A percentile compares a stretch with the other conserved stretches of the same genome.
Evolutionary conservation across 148 eudicot genomes (phyloP).

Genomic region (Rheum nobile): DNA sequence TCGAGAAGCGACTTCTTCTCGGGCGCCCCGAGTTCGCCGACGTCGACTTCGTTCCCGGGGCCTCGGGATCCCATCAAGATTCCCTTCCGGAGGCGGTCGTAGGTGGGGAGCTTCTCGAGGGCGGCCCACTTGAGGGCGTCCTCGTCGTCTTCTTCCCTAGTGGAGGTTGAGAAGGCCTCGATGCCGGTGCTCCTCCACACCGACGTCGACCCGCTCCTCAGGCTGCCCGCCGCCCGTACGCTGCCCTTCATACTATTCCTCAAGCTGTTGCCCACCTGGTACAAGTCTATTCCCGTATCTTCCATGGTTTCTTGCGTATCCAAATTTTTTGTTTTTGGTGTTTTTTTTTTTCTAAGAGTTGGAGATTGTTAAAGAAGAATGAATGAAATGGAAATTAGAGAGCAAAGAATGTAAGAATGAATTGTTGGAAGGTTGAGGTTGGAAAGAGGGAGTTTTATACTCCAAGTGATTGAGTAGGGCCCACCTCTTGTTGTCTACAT

Average conservation of each 20-base stretch:
- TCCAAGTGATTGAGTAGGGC: background rate
- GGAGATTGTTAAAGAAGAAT: background rate
- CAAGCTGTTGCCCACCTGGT: conserved; percentile 14
- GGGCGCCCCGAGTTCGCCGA: conserved; percentile 22
- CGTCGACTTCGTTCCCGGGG: conserved; percentile 28
- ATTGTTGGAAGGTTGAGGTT: background rate
- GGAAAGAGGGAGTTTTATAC: background rate
- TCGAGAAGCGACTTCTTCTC: conserved; percentile 36
- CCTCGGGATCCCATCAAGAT: conserved; percentile 29
- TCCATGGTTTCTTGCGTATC: background rate
- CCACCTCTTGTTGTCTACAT: background rate
- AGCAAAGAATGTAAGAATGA: background rate
- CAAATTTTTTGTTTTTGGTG: background rate
- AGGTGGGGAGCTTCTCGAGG: conserved; percentile 50
- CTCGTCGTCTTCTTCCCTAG: conserved; percentile 44
- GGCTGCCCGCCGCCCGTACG: background rate
- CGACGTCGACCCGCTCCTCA: conserved; percentile 14
- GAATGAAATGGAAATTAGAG: background rate
- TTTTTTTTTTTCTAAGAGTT: background rate
- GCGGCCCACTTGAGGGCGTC: conserved; percentile 66
- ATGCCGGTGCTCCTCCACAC: conserved; percentile 26
- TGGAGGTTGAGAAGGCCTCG: conserved; percentile 31
- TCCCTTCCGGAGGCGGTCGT: conserved; percentile 43
- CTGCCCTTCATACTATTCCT: conserved; percentile 8
- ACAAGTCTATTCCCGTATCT: conserved; percentile 13